phyloP scores from a whole-genome alignment of 75 land plant species.

The Larix kaempferi region DNA sequence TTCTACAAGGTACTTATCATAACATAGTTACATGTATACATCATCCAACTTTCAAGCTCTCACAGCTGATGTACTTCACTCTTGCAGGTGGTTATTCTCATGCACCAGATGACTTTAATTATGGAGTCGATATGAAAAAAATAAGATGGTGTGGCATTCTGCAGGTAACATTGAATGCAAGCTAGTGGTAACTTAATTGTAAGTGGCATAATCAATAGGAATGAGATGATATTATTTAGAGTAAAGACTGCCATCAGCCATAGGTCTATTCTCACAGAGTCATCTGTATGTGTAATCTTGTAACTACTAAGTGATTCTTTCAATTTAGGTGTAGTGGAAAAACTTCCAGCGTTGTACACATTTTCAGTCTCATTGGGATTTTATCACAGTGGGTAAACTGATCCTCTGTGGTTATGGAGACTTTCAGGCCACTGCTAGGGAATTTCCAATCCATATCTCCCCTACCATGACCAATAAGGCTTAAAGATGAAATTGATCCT shows the following conservation, averaged over 20 bases:
- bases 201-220: neutral
- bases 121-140: constrained; percentile 79
- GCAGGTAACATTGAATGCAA: constrained; percentile 47
- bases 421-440: too few relatives aligned
- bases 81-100: constrained; percentile 78
- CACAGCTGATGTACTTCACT: neutral
- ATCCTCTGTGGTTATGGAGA: too few relatives aligned
- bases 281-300: neutral
- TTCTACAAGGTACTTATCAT: constrained; percentile 65
- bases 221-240: too few relatives aligned
- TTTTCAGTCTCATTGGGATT: too few relatives aligned
- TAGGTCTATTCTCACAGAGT: too few relatives aligned
- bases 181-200: neutral
- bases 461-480: too few relatives aligned
- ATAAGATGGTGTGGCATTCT: constrained; percentile 88
- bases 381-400: too few relatives aligned
- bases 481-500: too few relatives aligned
- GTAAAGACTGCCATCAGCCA: too few relatives aligned
- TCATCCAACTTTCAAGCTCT: neutral
- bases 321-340: neutral
- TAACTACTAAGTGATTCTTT: neutral
- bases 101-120: constrained; percentile 69
- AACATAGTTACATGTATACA: neutral
- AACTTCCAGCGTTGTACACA: neutral
- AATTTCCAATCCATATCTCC: too few relatives aligned